A percentile compares a stretch with the other conserved stretches of the same genome.
These are phyloP conservation scores for Eucalyptus grandis DNA, from an alignment of 345 rosid species.

Conservation along the genomic window DNA sequence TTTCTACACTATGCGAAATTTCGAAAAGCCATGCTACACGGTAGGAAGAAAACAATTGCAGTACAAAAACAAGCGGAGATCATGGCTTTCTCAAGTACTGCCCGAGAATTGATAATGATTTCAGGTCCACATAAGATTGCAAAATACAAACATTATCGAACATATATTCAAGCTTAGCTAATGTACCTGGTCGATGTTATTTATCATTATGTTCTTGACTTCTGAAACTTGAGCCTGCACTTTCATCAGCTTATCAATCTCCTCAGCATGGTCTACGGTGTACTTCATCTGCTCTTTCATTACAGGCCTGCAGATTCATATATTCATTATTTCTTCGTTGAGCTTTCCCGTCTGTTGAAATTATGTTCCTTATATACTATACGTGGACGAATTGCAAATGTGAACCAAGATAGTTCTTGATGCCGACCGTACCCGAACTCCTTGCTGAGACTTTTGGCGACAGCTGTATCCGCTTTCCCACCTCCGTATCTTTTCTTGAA, in stretches of 20 bases:
- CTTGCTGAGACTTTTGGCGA: background rate
- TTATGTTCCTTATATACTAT: background rate
- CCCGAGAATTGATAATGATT: background rate
- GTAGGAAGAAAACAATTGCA: background rate
- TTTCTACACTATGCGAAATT: background rate
- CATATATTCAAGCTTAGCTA: background rate
- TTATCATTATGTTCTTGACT: background rate
- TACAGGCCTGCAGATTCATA: background rate
- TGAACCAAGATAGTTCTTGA: background rate
- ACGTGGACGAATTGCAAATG: background rate
- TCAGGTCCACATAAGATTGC: background rate
- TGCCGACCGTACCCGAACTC: background rate
- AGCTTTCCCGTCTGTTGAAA: background rate
- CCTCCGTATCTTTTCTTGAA: background rate
- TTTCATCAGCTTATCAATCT: background rate
- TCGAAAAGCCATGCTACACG: background rate
- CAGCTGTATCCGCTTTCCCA: background rate
- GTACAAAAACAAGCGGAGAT: background rate
- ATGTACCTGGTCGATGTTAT: slow-evolving; percentile 1
- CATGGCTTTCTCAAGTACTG: background rate
- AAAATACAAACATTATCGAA: background rate
- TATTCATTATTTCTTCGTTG: background rate
- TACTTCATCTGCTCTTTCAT: slow-evolving; percentile 6
- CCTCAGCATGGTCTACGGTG: background rate
- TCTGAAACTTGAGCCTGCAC: background rate